Base-by-base conservation (phyloP, 1,284 basidiomycete species). In the Stereum hirsutum region DNA sequence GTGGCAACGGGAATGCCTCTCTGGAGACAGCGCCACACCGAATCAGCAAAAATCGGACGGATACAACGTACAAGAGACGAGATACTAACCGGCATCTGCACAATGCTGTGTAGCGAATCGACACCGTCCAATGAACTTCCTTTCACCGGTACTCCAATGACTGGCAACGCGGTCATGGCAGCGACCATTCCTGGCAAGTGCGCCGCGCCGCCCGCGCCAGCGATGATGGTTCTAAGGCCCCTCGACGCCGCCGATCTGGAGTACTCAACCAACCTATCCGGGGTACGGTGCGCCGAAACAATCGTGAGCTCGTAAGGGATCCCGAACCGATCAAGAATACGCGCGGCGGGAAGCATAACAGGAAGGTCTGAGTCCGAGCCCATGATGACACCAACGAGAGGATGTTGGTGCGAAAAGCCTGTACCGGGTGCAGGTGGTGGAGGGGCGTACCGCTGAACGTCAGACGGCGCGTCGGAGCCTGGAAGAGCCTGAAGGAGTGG, bases 161-260 rank as follows among this genome's bases (percentile, higher is more conserved):
- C 92, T 0, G 96, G 95, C 42, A 99, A 64, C 2, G 81, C 72
- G 0, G 94, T 97, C 80, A 97, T 84, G 11, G 89, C 84, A 2
- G 94, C 94, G 0, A 98, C 89, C 96, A 99, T 99, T 0, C 96
- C 96, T 0, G 96, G 95, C 8, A 99, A 66, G 65, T 99, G 95
- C 4, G 96, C 95, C 0, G 95, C 95, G 0, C 95, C 96, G 19
- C 95, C 96, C 1, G 96, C 95, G 8, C 95, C 95, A 1, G 95
- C 94, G 43, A 99, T 88, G 61, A 99, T 84, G 5, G 75, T 77
- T 36, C 85, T 65, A 31, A 86, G 52, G 1, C 95, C 96, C 15
- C 94, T 69, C 6, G 77, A 65, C 0, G 79, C 71, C 0, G 94
- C 94, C 8, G 75, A 74, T 39, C 81, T 70, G 4, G 96, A 87